These are phyloP conservation scores for Metschnikowia anglica DNA, from an alignment of 805 yeast species.

Conservation along the genomic window DNA sequence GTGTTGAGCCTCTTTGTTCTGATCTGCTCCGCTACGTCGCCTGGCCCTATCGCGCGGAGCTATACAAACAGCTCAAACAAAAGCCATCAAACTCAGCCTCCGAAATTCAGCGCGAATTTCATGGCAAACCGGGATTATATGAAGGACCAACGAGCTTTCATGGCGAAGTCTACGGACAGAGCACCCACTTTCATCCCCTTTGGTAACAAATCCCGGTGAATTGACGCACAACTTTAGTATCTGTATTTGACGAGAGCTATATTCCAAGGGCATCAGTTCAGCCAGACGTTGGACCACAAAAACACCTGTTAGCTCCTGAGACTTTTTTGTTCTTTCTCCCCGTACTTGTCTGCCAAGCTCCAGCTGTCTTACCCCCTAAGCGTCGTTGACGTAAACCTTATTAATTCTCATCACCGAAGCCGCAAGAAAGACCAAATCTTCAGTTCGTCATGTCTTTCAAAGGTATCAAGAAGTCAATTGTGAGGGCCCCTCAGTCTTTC, in stretches of 20 bases:
- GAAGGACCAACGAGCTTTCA: background rate
- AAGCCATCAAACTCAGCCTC: too few species aligned
- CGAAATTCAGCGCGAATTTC: too few species aligned
- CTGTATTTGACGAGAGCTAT: background rate
- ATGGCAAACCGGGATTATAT: background rate
- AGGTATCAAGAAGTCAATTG: constrained; percentile 77
- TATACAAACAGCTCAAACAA: too few species aligned
- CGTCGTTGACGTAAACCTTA: background rate
- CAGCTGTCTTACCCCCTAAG: background rate
- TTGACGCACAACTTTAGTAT: background rate
- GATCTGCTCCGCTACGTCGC: too few species aligned
- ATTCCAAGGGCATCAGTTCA: background rate
- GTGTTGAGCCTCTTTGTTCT: too few species aligned
- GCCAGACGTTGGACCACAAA: background rate
- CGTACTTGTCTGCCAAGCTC: background rate
- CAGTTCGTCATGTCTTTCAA: constrained; percentile 70
- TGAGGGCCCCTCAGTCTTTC: constrained; percentile 87
- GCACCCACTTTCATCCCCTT: constrained; percentile 3
- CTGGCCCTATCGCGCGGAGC: too few species aligned
- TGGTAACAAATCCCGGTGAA: background rate
- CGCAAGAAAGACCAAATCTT: background rate
- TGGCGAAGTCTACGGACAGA: constrained; percentile 5
- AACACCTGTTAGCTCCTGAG: background rate
- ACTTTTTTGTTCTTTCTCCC: background rate
- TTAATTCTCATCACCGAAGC: background rate